phyloP scores from a whole-genome alignment of 1,139 yeast genomes.

The Cylindricascospora bacillispora region DNA sequence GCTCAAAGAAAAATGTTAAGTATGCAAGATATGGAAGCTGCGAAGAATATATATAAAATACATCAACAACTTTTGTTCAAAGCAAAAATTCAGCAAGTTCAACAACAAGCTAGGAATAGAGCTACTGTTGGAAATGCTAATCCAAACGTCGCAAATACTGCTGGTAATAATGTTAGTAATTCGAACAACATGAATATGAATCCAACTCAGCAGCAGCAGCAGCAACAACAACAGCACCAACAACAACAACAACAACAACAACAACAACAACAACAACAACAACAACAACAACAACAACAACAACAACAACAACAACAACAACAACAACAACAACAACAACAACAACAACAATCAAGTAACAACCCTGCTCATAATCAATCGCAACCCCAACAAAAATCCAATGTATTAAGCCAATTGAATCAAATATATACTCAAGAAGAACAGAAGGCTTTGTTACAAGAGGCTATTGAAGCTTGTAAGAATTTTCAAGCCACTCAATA shows the following conservation, averaged over 20 bases:
- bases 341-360: neutral
- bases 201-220: constrained; percentile 4
- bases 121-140: neutral
- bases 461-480: constrained; percentile 23
- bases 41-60: constrained; percentile 28
- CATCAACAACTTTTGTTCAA: constrained; percentile 27
- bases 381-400: constrained; percentile 16
- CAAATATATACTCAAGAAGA: constrained; percentile 26
- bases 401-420: constrained; percentile 26
- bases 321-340: constrained; percentile 1
- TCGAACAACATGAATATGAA: constrained; percentile 1
- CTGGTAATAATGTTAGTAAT: constrained; percentile 1
- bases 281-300: constrained; percentile 1
- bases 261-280: too few relatives aligned
- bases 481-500: constrained; percentile 20
- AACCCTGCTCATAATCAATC: neutral
- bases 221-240: constrained; percentile 1
- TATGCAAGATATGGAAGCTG: constrained; percentile 27
- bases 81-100: constrained; percentile 19
- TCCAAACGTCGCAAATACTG: neutral
- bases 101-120: constrained; percentile 3
- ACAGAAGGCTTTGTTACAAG: constrained; percentile 23
- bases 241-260: constrained; percentile 3
- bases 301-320: constrained; percentile 1
- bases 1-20: constrained; percentile 37